Percentiles rank a stretch among this genome's conserved stretches.
phyloP scores from a whole-genome alignment of 495 filamentous ascomycete species.

The Trichoderma reesei region DNA sequence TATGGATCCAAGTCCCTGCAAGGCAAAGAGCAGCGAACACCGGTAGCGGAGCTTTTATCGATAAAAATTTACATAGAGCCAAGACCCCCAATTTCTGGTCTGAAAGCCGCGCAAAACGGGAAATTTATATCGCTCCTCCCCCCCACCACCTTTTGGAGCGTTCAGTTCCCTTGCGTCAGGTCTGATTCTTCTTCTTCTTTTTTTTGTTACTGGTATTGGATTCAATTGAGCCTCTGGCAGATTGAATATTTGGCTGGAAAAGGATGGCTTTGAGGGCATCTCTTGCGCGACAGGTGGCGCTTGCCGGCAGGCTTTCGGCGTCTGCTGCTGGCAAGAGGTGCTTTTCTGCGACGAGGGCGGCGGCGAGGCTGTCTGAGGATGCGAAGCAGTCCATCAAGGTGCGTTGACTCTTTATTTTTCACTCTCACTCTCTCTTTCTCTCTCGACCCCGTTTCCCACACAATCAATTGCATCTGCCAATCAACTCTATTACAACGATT shows the following conservation, averaged over 20 bases:
- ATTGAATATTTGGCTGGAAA: neutral
- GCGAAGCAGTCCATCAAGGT: slow-evolving; percentile 20
- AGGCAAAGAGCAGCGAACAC: neutral
- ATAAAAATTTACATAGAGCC: too few species aligned
- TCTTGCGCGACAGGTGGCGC: neutral
- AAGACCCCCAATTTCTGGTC: too few species aligned
- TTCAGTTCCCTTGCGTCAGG: neutral
- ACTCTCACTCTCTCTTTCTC: neutral
- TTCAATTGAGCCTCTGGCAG: neutral
- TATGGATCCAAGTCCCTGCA: neutral
- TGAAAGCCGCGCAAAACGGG: neutral
- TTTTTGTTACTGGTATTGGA: neutral
- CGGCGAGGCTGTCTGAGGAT: slow-evolving; percentile 20
- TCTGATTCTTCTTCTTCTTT: neutral
- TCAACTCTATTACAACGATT: neutral
- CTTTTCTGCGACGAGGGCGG: slow-evolving; percentile 8
- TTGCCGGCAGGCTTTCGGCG: neutral
- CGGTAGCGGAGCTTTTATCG: slow-evolving; percentile 9
- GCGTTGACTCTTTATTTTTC: too few species aligned
- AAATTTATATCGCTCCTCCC: slow-evolving; percentile 3
- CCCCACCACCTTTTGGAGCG: neutral
- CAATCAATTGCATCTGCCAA: neutral
- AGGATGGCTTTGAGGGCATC: slow-evolving; percentile 4
- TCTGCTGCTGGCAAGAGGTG: neutral
- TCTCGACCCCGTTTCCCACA: neutral